These are phyloP conservation scores for Detonula confervacea DNA, from an alignment of 352 stramenopile genomes.

Conservation along the genomic window DNA sequence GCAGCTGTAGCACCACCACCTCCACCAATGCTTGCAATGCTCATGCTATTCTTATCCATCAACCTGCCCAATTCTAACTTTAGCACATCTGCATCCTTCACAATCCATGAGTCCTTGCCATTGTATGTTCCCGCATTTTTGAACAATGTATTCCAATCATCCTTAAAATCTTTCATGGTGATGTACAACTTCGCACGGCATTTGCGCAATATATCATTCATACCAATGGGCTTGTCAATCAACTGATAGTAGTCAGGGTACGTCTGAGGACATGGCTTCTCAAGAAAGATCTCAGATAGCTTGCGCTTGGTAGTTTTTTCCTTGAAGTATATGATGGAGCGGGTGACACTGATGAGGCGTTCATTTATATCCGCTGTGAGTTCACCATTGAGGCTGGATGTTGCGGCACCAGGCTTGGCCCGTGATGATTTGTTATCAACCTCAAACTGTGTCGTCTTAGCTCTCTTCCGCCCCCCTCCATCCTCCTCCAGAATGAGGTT, in stretches of 20 bases:
- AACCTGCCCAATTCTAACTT: conserved; percentile 76
- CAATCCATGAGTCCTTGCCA: conserved; percentile 82
- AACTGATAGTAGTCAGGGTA: conserved; percentile 85
- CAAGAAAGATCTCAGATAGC: conserved; percentile 83
- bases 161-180: conserved; percentile 66
- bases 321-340: conserved; percentile 80
- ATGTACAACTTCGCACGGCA: conserved; percentile 76
- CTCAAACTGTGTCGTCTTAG: conserved; percentile 41
- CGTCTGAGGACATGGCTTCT: conserved; percentile 78
- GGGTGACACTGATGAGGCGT: conserved; percentile 77
- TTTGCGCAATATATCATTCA: conserved; percentile 85
- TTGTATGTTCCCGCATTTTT: conserved; percentile 85
- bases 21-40: too few relatives aligned
- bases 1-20: too few relatives aligned
- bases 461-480: conserved; percentile 41
- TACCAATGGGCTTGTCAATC: conserved; percentile 83
- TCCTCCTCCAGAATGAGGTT: conserved; percentile 56
- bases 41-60: conserved; percentile 77
- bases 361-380: conserved; percentile 73
- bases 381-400: conserved; percentile 42
- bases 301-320: conserved; percentile 79
- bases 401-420: conserved; percentile 24
- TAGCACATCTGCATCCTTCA: conserved; percentile 67
- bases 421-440: conserved; percentile 19
- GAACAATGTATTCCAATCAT: conserved; percentile 85